Percentiles rank a stretch among this genome's conserved stretches.
These are phyloP conservation scores for Neofusicoccum laricinum DNA, from an alignment of 2,329 filamentous ascomycete genomes.

Conservation along the genomic window DNA sequence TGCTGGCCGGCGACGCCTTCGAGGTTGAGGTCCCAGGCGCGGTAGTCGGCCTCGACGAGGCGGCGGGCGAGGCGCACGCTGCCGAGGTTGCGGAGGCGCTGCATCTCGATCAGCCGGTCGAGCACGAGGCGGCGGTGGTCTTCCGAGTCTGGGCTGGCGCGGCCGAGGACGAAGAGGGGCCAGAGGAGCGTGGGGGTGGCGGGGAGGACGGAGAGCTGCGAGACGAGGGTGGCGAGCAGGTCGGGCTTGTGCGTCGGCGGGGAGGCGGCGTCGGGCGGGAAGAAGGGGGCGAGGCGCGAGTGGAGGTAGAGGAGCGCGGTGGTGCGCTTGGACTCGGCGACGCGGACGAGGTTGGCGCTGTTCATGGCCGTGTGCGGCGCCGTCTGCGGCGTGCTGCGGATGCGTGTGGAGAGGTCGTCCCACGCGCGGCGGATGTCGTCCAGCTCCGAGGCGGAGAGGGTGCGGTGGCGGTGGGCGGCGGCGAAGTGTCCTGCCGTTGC, in stretches of 20 bases:
- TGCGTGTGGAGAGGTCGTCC: not conserved
- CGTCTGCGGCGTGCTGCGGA: not conserved
- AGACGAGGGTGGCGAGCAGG: constrained; percentile 25
- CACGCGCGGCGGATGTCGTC: not conserved
- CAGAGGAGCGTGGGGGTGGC: constrained; percentile 13
- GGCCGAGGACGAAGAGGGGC: constrained; percentile 23
- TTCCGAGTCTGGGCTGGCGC: constrained; percentile 24
- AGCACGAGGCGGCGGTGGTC: constrained; percentile 30
- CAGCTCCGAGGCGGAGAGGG: not conserved
- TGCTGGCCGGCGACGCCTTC: too few species aligned
- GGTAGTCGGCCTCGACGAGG: constrained; percentile 10
- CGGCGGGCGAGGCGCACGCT: constrained; percentile 23
- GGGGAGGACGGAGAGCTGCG: constrained; percentile 4
- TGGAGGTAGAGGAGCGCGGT: constrained; percentile 31
- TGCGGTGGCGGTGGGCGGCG: not conserved
- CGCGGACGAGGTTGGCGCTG: constrained; percentile 22
- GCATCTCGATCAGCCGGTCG: constrained; percentile 24
- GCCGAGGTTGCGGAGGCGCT: constrained; percentile 27
- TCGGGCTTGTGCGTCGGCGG: constrained; percentile 10
- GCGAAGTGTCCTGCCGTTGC: not conserved
- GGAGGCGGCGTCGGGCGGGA: not conserved
- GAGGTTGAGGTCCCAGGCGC: not conserved
- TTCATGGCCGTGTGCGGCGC: constrained; percentile 16
- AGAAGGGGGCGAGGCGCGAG: constrained; percentile 17
- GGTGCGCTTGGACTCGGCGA: constrained; percentile 30